These are phyloP conservation scores for Epichloe typhina DNA, from an alignment of 2,329 filamentous ascomycete genomes.

Conservation along the genomic window DNA sequence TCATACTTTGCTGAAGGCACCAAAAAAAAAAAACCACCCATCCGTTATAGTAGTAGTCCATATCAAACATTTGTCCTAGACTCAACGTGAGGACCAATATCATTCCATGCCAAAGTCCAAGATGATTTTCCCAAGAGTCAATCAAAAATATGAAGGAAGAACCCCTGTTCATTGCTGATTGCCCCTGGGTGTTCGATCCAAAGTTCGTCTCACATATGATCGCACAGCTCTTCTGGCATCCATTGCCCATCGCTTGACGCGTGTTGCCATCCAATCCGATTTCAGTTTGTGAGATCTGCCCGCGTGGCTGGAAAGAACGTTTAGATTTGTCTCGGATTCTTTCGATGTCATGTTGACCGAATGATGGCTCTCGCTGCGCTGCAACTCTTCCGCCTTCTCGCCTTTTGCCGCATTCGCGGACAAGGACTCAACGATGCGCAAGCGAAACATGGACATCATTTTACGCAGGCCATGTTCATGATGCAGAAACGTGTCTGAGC, in stretches of 20 bases:
- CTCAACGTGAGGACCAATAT: not conserved
- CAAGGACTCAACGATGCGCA: conserved; percentile 11
- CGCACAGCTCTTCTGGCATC: conserved; percentile 20
- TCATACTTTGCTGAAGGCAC: not conserved
- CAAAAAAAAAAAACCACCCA: too few species aligned
- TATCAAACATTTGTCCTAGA: not conserved
- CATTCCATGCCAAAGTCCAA: conserved; percentile 1
- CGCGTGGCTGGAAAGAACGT: conserved; percentile 1
- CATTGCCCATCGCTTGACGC: conserved; percentile 22
- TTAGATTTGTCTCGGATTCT: conserved; percentile 1
- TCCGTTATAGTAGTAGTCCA: not conserved
- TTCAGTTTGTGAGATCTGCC: conserved; percentile 1
- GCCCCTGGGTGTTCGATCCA: conserved; percentile 17
- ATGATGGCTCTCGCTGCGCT: conserved; percentile 2
- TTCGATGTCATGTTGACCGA: conserved; percentile 2
- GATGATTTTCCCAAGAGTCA: conserved; percentile 2
- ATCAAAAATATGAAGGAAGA: not conserved
- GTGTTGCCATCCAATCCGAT: conserved; percentile 12
- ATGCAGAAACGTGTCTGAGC: not conserved
- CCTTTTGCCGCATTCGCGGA: conserved; percentile 6
- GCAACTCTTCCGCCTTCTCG: conserved; percentile 4
- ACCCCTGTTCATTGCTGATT: conserved; percentile 1
- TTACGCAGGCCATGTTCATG: conserved; percentile 11
- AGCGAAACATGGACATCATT: conserved; percentile 19
- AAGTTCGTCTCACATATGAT: conserved; percentile 19